Evolutionary conservation across 2,329 filamentous ascomycete species (phyloP), one percentile per base, ranked within the genome.

Genomic region (Alternaria conjuncta): DNA sequence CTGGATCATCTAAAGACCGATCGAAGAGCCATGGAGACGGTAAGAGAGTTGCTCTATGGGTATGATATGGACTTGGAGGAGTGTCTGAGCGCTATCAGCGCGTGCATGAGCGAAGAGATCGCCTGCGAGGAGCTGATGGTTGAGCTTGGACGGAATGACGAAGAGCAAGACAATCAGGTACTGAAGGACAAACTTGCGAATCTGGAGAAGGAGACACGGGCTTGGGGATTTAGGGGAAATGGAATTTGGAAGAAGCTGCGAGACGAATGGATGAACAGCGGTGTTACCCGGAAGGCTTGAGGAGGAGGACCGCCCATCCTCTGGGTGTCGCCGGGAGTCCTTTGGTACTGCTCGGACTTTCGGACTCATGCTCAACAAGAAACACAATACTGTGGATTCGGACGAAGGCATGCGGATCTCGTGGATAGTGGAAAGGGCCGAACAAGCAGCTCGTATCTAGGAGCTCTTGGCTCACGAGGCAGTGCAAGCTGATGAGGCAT

Each of bases 51-150:
- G 15, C n/a, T 55, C 2, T 55, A 67, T 4, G 60, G 49, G 13
- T 63, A 55, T 13, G 68, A 60, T 2, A 20, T 73, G 43, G 62
- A 70, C 3, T 4, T 50, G 0, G 62, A 67, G 5, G 70, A 74
- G 7, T 68, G 62, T 13, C 13, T 63, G 12, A 46, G 60, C n/a
- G 59, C 59, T 1, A 43, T 75, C 3, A 9, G 60, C 26, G 50
- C 63, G 15, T 57, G 63, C 10, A 69, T 73, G 57, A 75, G 68
- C 28, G 68, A 69, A 30, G 70, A 73, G 25, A 67, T 71, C 20
- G 66, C 67, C n/a, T 58, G 63, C 4, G 59, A 50, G 32, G 62
- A 72, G 47, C 46, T 72, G 11, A 10, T 63, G 26, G 25, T 20
- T 9, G 56, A 65, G 49, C 13, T 71, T 6, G 12, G 49, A 23